A percentile compares a stretch with the other conserved stretches of the same genome.
Evolutionary conservation across 495 filamentous ascomycete species (phyloP).

Genomic region (Penicillium manginii): DNA sequence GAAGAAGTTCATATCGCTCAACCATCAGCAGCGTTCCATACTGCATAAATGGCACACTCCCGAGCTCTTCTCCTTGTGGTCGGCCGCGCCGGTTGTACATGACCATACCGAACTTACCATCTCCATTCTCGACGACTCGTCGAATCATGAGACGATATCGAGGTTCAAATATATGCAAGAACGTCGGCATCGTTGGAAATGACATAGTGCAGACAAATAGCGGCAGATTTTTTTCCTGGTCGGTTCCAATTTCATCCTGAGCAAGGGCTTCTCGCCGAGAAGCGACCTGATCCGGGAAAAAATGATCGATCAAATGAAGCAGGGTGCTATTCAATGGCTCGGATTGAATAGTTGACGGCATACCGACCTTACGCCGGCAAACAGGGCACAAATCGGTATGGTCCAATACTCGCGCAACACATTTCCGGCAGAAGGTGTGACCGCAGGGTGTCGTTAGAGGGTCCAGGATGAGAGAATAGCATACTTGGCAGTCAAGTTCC

Average conservation of each 20-base stretch:
- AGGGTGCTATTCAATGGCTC: slow-evolving; percentile 67
- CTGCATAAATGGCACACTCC: slow-evolving; percentile 63
- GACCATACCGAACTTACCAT: slow-evolving; percentile 82
- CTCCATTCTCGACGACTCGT: slow-evolving; percentile 69
- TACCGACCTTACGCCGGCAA: slow-evolving; percentile 69
- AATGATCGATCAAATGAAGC: slow-evolving; percentile 56
- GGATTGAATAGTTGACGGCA: slow-evolving; percentile 57
- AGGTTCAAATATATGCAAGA: slow-evolving; percentile 89
- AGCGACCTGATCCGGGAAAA: slow-evolving; percentile 70
- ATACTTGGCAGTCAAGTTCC: slow-evolving; percentile 88
- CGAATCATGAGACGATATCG: slow-evolving; percentile 87
- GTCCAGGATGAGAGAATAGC: slow-evolving; percentile 76
- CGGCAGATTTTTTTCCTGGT: slow-evolving; percentile 63
- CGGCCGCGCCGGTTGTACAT: slow-evolving; percentile 62
- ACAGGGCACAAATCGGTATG: slow-evolving; percentile 78
- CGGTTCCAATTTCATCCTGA: slow-evolving; percentile 52
- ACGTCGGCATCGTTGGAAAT: slow-evolving; percentile 82
- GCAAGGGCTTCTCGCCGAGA: slow-evolving; percentile 54
- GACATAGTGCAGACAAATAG: slow-evolving; percentile 82
- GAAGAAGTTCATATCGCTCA: slow-evolving; percentile 67
- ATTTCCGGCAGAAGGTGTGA: slow-evolving; percentile 85
- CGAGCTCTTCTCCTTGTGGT: slow-evolving; percentile 59
- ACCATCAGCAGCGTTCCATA: slow-evolving; percentile 81
- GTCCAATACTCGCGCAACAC: slow-evolving; percentile 72
- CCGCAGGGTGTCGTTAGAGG: slow-evolving; percentile 85